Evolutionary conservation across 208 protist genomes (phyloP).

Genomic region (Naegleria lovaniensis): DNA sequence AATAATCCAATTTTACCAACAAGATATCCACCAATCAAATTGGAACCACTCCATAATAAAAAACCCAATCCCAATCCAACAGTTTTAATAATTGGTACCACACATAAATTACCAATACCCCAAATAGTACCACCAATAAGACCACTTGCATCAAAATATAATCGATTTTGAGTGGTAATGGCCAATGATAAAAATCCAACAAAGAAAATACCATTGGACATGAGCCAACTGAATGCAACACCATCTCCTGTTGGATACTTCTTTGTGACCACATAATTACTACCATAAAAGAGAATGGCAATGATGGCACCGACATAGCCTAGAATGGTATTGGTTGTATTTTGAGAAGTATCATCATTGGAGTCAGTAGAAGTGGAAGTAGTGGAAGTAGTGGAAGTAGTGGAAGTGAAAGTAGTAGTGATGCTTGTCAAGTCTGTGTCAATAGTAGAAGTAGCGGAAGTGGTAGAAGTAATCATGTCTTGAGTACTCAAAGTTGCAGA

Average conservation of each 20-base stretch:
- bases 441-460: too few relatives aligned
- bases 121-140: conserved; percentile 39
- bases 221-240: conserved; percentile 35
- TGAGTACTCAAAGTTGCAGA: too few relatives aligned
- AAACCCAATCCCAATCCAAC: conserved; percentile 41
- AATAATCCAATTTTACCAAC: conserved; percentile 35
- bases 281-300: conserved; percentile 40
- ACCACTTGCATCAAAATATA: conserved; percentile 37
- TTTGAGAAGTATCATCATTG: neutral
- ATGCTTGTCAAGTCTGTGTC: too few relatives aligned
- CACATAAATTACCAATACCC: conserved; percentile 36
- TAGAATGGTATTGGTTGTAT: conserved; percentile 21
- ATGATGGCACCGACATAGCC: conserved; percentile 37
- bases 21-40: conserved; percentile 44
- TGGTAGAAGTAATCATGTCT: too few relatives aligned
- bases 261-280: conserved; percentile 38
- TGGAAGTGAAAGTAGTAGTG: neutral
- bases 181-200: conserved; percentile 22
- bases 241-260: conserved; percentile 40
- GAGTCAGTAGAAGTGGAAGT: conserved; percentile 12
- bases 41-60: conserved; percentile 38
- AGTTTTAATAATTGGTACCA: conserved; percentile 41
- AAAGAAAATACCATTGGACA: conserved; percentile 39
- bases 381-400: neutral
- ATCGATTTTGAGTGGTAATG: neutral